These are phyloP conservation scores for Pholiota adiposa DNA, from an alignment of 1,284 basidiomycete genomes.

Conservation along the genomic window DNA sequence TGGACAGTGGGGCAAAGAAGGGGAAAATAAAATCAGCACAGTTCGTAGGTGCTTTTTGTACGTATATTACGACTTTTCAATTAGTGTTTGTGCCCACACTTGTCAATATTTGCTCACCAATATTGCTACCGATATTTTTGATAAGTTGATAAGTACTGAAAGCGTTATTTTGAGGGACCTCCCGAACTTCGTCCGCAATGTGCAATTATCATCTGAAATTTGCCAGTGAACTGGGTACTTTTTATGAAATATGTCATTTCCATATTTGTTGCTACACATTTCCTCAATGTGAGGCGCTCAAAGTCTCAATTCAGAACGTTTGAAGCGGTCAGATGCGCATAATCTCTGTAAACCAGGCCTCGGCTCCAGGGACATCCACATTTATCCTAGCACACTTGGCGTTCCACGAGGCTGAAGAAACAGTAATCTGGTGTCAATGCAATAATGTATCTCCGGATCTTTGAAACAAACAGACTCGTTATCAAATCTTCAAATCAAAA, in stretches of 20 bases:
- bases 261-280: not conserved
- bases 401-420: constrained; percentile 6
- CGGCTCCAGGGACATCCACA: constrained; percentile 1
- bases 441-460: not conserved
- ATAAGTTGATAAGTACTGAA: too few species aligned
- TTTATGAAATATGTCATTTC: too few species aligned
- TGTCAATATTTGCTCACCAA: constrained; percentile 9
- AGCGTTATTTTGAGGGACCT: too few species aligned
- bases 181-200: not conserved
- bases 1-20: not conserved
- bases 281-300: too few species aligned
- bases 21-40: not conserved
- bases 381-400: not conserved
- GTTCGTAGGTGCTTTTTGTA: not conserved
- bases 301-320: not conserved
- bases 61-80: not conserved
- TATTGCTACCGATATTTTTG: not conserved
- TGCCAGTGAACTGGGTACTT: not conserved
- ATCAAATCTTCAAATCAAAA: constrained; percentile 1
- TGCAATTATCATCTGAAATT: not conserved
- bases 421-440: not conserved
- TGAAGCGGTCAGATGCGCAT: not conserved
- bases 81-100: constrained; percentile 9
- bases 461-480: not conserved
- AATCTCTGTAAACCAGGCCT: not conserved